A percentile compares a stretch with the other conserved stretches of the same genome.
phyloP scores from a whole-genome alignment of 805 yeast species.

The Blastobotrys attinorum region DNA sequence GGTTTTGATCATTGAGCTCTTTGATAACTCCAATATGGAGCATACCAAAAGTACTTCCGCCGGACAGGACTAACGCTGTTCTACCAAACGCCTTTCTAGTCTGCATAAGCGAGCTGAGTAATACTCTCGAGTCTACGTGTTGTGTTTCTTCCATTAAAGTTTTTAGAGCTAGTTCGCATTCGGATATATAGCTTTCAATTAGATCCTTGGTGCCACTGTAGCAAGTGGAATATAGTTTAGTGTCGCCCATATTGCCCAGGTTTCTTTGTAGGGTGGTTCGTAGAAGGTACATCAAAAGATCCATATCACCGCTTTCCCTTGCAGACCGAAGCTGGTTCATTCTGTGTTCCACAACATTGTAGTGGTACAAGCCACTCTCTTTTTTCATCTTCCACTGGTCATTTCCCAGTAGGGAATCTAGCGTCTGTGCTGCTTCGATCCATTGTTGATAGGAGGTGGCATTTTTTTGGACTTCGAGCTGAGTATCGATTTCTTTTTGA shows the following conservation, averaged over 20 bases:
- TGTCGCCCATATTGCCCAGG: constrained; percentile 80
- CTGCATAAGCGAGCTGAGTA: constrained; percentile 73
- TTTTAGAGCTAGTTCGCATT: constrained; percentile 52
- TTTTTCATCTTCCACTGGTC: constrained; percentile 69
- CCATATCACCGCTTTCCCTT: constrained; percentile 48
- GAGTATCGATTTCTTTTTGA: neutral
- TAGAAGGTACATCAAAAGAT: constrained; percentile 59
- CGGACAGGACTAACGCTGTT: constrained; percentile 89
- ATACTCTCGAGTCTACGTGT: constrained; percentile 7
- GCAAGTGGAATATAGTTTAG: constrained; percentile 65
- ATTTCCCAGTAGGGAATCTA: constrained; percentile 59
- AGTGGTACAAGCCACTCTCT: constrained; percentile 76
- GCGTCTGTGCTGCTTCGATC: constrained; percentile 51
- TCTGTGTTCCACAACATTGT: constrained; percentile 45
- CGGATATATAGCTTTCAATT: constrained; percentile 75
- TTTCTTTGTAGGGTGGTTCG: constrained; percentile 82
- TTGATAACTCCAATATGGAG: constrained; percentile 88
- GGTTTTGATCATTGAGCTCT: constrained; percentile 62
- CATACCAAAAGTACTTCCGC: constrained; percentile 92
- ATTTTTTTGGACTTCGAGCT: constrained; percentile 11
- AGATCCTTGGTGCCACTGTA: constrained; percentile 78
- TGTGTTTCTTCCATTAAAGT: constrained; percentile 36
- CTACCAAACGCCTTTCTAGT: constrained; percentile 89
- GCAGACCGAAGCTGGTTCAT: constrained; percentile 53
- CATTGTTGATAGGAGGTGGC: constrained; percentile 43